These are phyloP conservation scores for Neocallimastix lanati DNA, from an alignment of 192 early-diverging fungal genomes.

Conservation along the genomic window DNA sequence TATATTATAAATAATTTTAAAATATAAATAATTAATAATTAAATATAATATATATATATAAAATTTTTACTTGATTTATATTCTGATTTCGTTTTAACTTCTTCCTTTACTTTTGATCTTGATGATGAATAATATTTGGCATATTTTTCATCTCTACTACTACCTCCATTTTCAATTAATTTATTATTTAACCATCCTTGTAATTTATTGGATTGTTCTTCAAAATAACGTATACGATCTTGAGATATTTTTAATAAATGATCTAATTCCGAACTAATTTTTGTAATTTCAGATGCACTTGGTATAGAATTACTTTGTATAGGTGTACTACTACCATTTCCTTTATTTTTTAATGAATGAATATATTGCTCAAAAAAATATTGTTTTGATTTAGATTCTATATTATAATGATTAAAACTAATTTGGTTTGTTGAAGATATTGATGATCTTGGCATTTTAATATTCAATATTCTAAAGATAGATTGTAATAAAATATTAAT, in stretches of 20 bases:
- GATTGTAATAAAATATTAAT: no score
- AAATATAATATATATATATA: no score
- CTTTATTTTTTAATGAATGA: not conserved
- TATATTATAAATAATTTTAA: no score
- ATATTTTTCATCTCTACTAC: not conserved
- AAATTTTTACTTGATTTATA: not conserved
- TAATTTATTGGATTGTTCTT: not conserved
- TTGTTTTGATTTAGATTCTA: not conserved
- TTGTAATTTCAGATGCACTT: not conserved
- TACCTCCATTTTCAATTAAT: not conserved
- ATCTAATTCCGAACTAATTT: not conserved
- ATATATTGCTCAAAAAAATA: not conserved
- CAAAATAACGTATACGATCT: not conserved
- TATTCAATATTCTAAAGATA: no score
- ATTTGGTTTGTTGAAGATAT: not conserved
- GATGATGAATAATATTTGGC: not conserved
- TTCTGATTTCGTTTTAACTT: not conserved
- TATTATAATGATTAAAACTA: not conserved
- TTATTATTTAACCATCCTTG: not conserved
- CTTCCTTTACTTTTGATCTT: not conserved
- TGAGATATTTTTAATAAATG: not conserved
- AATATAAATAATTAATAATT: no score
- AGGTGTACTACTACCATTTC: not conserved
- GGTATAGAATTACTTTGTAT: not conserved
- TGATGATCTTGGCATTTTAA: not conserved